These are phyloP conservation scores for Pseudogymnoascus sp. DNA, from an alignment of 2,329 filamentous ascomycete species.

Conservation along the genomic window DNA sequence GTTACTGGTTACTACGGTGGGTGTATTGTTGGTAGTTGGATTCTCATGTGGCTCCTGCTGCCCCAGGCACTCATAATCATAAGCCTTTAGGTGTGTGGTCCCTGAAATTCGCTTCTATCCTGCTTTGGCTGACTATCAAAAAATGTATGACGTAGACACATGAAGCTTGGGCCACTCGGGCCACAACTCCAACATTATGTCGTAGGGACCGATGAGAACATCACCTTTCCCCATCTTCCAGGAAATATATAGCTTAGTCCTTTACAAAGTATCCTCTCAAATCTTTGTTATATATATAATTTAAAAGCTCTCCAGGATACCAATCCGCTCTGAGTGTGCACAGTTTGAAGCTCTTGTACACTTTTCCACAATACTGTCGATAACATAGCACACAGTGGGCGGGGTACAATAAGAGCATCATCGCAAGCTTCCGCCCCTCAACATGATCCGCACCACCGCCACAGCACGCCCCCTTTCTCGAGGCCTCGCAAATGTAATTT, in stretches of 20 bases:
- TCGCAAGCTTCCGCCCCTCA: slow-evolving; percentile 6
- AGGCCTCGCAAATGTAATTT: slow-evolving; percentile 21
- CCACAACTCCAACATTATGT: neutral
- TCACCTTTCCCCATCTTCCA: neutral
- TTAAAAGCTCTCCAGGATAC: neutral
- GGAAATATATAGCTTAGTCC: slow-evolving; percentile 1
- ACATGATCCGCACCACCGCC: slow-evolving; percentile 13
- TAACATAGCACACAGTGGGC: neutral
- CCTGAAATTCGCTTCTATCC: slow-evolving; percentile 6
- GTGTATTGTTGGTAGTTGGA: no score
- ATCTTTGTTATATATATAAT: neutral
- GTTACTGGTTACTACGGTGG: neutral
- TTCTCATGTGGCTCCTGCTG: slow-evolving; percentile 1
- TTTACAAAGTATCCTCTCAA: neutral
- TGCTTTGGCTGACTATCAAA: neutral
- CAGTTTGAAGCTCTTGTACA: neutral
- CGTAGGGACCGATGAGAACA: slow-evolving; percentile 1
- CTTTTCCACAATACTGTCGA: neutral
- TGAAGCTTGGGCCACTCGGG: neutral
- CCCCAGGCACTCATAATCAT: slow-evolving; percentile 1
- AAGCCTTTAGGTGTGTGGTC: slow-evolving; percentile 1
- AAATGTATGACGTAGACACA: slow-evolving; percentile 1
- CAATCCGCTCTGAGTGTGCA: neutral
- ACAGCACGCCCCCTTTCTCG: slow-evolving; percentile 23
- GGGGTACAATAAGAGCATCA: slow-evolving; percentile 3